Conservation (phyloP, 2,329 filamentous ascomycete genomes). For the Epichloe baconii region DNA sequence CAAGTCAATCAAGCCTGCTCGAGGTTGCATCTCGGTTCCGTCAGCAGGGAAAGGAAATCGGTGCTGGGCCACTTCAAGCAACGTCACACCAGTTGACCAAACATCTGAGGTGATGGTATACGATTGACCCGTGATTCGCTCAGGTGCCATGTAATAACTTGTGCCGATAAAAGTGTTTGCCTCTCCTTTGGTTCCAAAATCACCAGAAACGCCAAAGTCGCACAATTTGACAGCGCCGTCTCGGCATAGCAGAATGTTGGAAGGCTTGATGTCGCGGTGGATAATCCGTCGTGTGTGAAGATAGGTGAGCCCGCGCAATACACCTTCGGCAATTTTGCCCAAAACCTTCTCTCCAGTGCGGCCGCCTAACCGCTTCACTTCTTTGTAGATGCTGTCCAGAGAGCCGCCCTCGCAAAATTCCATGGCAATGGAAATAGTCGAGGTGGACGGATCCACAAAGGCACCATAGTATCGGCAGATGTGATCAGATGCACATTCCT, state of each 20-base stretch:
- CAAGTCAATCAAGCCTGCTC: slow-evolving; percentile 84
- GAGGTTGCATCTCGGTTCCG: slow-evolving; percentile 87
- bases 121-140: slow-evolving; percentile 91
- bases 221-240: slow-evolving; percentile 93
- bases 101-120: slow-evolving; percentile 99
- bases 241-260: slow-evolving; percentile 87
- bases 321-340: slow-evolving; percentile 91
- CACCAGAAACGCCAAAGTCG: slow-evolving; percentile 94
- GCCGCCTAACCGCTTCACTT: slow-evolving; percentile 90
- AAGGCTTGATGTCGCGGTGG: slow-evolving; percentile 96
- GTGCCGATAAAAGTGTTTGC: slow-evolving; percentile 99
- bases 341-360: slow-evolving; percentile 94
- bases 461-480: slow-evolving; percentile 97
- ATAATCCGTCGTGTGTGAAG: slow-evolving; percentile 94
- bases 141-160: slow-evolving; percentile 98
- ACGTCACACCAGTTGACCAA: slow-evolving; percentile 91
- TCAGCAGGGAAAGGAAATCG: slow-evolving; percentile 97
- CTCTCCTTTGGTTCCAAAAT: slow-evolving; percentile 96
- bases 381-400: slow-evolving; percentile 90
- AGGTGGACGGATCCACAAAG: slow-evolving; percentile 89
- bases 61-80: slow-evolving; percentile 98
- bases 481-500: slow-evolving; percentile 87
- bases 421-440: slow-evolving; percentile 97
- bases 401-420: slow-evolving; percentile 97
- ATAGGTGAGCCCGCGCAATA: slow-evolving; percentile 86